Percentiles rank a stretch among this genome's conserved stretches.
These are phyloP conservation scores for Eremothecium gossypii DNA, from an alignment of 1,139 yeast genomes.

Conservation along the genomic window DNA sequence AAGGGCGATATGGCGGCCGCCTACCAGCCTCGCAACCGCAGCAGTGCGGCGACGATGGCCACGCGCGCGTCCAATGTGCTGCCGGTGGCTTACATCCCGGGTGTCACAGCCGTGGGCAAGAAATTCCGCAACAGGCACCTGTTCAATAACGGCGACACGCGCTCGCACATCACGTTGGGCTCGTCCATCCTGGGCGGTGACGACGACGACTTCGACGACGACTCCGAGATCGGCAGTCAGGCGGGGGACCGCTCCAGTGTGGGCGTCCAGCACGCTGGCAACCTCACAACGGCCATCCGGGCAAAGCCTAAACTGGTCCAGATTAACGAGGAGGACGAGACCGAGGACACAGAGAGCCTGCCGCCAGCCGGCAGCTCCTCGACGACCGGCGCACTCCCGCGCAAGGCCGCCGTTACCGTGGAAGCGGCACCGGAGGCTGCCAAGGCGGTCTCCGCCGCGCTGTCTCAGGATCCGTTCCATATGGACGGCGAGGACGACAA, in stretches of 20 bases:
- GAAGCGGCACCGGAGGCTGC: not conserved
- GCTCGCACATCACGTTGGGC: slow-evolving; percentile 30
- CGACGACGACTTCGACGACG: slow-evolving; percentile 16
- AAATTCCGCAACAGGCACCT: slow-evolving; percentile 13
- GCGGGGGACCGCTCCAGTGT: slow-evolving; percentile 3
- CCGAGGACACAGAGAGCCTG: slow-evolving; percentile 4
- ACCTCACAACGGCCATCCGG: slow-evolving; percentile 52
- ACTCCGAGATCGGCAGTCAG: slow-evolving; percentile 2
- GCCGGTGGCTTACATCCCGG: slow-evolving; percentile 93
- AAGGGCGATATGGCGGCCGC: slow-evolving; percentile 28
- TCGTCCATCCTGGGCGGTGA: slow-evolving; percentile 28
- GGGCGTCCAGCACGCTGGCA: slow-evolving; percentile 3
- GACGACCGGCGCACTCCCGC: not conserved
- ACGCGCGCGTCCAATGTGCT: slow-evolving; percentile 79
- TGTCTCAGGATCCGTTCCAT: slow-evolving; percentile 9
- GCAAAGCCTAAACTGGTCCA: slow-evolving; percentile 61
- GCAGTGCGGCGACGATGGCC: slow-evolving; percentile 51
- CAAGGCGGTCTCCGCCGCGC: not conserved
- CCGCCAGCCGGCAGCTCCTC: not conserved
- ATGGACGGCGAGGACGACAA: slow-evolving; percentile 14
- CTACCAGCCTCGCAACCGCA: slow-evolving; percentile 23
- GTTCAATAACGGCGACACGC: slow-evolving; percentile 21
- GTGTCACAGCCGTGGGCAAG: slow-evolving; percentile 52
- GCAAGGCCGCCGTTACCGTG: not conserved
- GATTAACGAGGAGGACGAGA: slow-evolving; percentile 35